A percentile compares a stretch with the other conserved stretches of the same genome.
Conservation (phyloP, 208 protist species). For the Tetramitus jugosus region DNA sequence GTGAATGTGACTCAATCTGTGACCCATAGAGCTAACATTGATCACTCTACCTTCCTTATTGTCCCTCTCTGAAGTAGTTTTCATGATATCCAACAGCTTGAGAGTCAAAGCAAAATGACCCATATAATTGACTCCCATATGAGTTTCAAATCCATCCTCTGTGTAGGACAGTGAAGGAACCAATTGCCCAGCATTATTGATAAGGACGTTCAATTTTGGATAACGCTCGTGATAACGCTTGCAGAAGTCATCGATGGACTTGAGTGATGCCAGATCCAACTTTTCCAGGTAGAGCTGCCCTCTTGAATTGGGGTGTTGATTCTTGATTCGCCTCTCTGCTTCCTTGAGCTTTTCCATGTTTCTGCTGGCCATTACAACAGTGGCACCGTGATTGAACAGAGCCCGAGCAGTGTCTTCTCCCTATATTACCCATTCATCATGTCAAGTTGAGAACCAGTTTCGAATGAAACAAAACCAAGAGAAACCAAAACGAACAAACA, state of each 20-base stretch:
- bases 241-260: background rate
- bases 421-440: no score
- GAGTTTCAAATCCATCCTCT: background rate
- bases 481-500: no score
- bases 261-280: background rate
- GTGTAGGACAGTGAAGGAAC: background rate
- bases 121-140: constrained; percentile 1
- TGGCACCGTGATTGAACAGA: constrained; percentile 44
- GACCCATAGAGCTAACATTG: background rate
- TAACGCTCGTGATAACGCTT: background rate
- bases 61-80: background rate
- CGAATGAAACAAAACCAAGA: no score
- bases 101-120: constrained; percentile 9
- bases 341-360: constrained; percentile 38
- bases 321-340: constrained; percentile 40
- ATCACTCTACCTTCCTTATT: background rate
- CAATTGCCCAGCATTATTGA: constrained; percentile 4
- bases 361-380: constrained; percentile 50
- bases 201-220: background rate
- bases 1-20: background rate
- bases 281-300: background rate
- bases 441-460: no score
- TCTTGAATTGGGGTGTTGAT: background rate
- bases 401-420: constrained; percentile 54
- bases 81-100: background rate